Evolutionary conservation across 257 asterid genomes (phyloP).

Genomic region (Solanum lycopersicoides): DNA sequence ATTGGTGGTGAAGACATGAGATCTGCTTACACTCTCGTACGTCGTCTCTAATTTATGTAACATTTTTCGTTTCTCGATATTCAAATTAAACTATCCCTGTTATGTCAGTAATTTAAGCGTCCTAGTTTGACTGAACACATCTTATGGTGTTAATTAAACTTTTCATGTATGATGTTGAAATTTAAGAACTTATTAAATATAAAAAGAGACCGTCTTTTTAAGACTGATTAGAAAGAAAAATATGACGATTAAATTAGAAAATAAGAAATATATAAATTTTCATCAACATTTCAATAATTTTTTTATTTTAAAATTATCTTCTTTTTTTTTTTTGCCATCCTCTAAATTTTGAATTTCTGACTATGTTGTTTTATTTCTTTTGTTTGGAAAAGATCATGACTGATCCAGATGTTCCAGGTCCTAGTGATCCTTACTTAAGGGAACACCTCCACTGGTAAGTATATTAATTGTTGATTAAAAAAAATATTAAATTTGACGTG

Average conservation of each 20-base stretch:
- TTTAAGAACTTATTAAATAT: background rate
- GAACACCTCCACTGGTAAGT: constrained; percentile 82
- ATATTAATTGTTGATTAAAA: background rate
- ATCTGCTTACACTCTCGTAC: constrained; percentile 71
- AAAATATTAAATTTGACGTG: too few species aligned
- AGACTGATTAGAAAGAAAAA: too few species aligned
- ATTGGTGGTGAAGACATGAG: constrained; percentile 85
- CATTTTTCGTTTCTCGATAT: background rate
- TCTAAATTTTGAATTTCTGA: background rate
- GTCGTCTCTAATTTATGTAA: background rate
- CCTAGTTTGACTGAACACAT: too few species aligned
- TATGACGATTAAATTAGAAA: background rate
- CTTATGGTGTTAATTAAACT: too few species aligned
- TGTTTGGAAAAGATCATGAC: constrained; percentile 53
- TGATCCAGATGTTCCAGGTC: constrained; percentile 86
- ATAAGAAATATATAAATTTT: background rate
- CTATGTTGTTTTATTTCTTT: constrained; percentile 2
- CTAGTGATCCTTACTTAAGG: constrained; percentile 82
- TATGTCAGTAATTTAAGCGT: background rate
- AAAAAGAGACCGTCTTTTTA: too few species aligned
- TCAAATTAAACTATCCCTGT: background rate
- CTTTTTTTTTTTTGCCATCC: background rate
- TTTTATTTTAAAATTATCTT: background rate
- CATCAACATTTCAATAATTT: background rate
- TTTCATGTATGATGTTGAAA: background rate